Conservation (phyloP, 805 yeast genomes). For the Candida multigemmis region DNA sequence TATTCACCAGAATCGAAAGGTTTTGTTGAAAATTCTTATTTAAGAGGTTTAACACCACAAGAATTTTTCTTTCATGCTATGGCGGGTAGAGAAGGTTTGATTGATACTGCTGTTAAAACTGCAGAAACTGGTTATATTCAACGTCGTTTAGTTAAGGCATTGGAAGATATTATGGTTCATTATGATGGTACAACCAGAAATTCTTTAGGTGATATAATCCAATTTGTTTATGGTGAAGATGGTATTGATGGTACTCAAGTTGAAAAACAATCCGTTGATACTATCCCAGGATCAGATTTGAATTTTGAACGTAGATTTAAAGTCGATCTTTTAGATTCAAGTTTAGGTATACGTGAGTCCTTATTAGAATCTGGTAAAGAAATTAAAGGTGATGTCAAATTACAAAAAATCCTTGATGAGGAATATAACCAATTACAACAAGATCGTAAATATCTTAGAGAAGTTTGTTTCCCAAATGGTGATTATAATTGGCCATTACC, state of each 20-base stretch:
- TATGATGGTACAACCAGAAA: slow-evolving; percentile 98
- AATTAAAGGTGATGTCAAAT: slow-evolving; percentile 77
- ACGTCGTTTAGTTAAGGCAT: slow-evolving; percentile 93
- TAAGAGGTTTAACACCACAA: slow-evolving; percentile 96
- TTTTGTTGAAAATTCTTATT: slow-evolving; percentile 92
- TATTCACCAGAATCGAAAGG: slow-evolving; percentile 98
- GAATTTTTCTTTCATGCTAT: slow-evolving; percentile 98
- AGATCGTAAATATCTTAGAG: slow-evolving; percentile 77
- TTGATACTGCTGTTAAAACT: slow-evolving; percentile 98
- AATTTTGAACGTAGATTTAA: slow-evolving; percentile 78
- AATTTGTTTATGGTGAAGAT: slow-evolving; percentile 97
- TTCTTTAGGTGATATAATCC: slow-evolving; percentile 92
- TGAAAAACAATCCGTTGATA: slow-evolving; percentile 91
- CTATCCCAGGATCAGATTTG: slow-evolving; percentile 86
- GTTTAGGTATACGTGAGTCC: slow-evolving; percentile 56
- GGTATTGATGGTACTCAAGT: slow-evolving; percentile 98
- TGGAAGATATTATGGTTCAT: slow-evolving; percentile 96
- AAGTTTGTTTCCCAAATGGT: slow-evolving; percentile 79
- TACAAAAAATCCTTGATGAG: slow-evolving; percentile 72
- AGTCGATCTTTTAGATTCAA: slow-evolving; percentile 72
- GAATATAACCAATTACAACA: slow-evolving; percentile 71
- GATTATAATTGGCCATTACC: slow-evolving; percentile 97
- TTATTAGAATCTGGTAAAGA: slow-evolving; percentile 84
- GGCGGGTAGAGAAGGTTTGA: slow-evolving; percentile 99
- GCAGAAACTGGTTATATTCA: slow-evolving; percentile 99